Percentiles rank a stretch among this genome's conserved stretches.
phyloP scores from a whole-genome alignment of 2,329 filamentous ascomycete genomes.

The Magnaporthiopsis incrustans region DNA sequence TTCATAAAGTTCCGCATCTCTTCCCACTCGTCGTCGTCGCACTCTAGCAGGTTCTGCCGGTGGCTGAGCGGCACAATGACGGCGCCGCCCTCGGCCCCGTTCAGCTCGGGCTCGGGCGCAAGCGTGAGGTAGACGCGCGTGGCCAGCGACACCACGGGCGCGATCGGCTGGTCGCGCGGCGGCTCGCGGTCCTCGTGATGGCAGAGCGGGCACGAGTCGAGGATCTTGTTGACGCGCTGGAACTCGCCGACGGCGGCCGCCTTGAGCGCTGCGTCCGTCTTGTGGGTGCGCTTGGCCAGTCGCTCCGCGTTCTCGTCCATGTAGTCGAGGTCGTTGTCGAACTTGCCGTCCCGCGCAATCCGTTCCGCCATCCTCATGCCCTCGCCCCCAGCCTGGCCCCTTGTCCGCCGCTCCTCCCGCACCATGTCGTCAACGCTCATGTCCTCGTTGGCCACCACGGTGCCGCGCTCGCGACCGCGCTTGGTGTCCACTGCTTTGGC shows the following conservation, averaged over 20 bases:
- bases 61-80: conserved; percentile 87
- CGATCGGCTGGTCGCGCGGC: conserved; percentile 60
- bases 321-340: conserved; percentile 88
- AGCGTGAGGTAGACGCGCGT: conserved; percentile 85
- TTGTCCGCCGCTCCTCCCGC: conserved; percentile 81
- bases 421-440: conserved; percentile 98
- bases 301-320: conserved; percentile 94
- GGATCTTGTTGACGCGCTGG: conserved; percentile 77
- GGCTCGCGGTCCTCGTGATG: conserved; percentile 74
- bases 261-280: conserved; percentile 79
- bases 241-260: conserved; percentile 83
- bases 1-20: conserved; percentile 99
- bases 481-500: conserved; percentile 72
- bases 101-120: conserved; percentile 81
- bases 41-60: conserved; percentile 84
- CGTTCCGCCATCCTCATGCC: conserved; percentile 78
- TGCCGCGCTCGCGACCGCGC: conserved; percentile 74
- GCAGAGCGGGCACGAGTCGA: conserved; percentile 85
- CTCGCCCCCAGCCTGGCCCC: conserved; percentile 69
- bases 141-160: conserved; percentile 77
- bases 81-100: conserved; percentile 60
- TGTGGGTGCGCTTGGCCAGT: conserved; percentile 78
- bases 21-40: conserved; percentile 98
- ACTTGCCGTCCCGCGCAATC: conserved; percentile 88
- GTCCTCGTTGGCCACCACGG: conserved; percentile 84